Percentiles rank a stretch among this genome's conserved stretches.
Conservation (phyloP, 441 rosid genomes). For the Flueggea neowawraea region DNA sequence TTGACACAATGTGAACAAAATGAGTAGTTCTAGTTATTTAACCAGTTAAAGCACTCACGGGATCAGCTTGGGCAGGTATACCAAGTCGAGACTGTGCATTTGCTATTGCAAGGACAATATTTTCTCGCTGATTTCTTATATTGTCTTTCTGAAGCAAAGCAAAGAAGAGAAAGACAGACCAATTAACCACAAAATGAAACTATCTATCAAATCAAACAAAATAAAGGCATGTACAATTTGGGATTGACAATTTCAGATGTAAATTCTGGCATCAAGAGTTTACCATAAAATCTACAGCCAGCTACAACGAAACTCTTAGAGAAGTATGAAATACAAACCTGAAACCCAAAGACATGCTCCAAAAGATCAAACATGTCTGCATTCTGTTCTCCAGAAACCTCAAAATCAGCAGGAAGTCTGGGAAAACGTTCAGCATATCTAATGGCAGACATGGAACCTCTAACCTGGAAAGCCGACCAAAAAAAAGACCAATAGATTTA, state of each 20-base stretch:
- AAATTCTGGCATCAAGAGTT: neutral
- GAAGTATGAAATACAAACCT: conserved; percentile 46
- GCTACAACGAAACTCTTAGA: neutral
- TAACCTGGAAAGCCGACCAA: conserved; percentile 53
- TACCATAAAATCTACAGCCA: neutral
- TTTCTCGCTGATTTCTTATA: conserved; percentile 93
- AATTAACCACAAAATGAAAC: neutral
- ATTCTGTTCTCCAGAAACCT: conserved; percentile 75
- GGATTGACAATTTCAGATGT: neutral
- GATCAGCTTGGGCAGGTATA: conserved; percentile 63
- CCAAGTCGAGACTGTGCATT: conserved; percentile 88
- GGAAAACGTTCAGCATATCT: conserved; percentile 84
- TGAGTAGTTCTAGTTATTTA: neutral
- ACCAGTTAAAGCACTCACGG: conserved; percentile 58
- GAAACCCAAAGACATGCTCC: conserved; percentile 93
- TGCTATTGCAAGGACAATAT: conserved; percentile 83
- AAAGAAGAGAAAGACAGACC: neutral
- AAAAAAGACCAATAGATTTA: neutral
- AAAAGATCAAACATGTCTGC: conserved; percentile 96
- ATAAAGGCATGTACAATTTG: neutral
- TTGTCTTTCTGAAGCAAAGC: conserved; percentile 71
- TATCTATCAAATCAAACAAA: neutral
- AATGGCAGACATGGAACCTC: conserved; percentile 87
- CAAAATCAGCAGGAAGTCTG: conserved; percentile 67
- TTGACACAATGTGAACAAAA: neutral